Evolutionary conservation across 129 eudicot species (phyloP).

Genomic region (Logfia minima): DNA sequence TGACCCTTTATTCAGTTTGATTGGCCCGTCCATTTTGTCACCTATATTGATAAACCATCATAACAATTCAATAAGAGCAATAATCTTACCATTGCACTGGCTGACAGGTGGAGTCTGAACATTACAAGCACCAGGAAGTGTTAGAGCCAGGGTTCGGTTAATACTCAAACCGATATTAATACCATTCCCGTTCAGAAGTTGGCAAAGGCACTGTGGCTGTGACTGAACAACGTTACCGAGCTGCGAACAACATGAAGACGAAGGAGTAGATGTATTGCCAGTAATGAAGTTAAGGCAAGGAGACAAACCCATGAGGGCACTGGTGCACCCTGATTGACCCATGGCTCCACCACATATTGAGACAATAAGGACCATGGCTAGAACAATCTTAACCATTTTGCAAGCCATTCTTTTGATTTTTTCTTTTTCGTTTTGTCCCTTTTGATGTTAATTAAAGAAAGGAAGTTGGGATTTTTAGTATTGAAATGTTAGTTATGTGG

Average conservation of each 20-base stretch:
- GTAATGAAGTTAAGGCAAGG: conserved; percentile 64
- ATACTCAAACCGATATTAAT: conserved; percentile 51
- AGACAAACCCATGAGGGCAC: conserved; percentile 56
- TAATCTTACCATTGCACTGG: conserved; percentile 53
- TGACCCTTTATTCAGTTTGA: too few relatives aligned
- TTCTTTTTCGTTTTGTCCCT: background rate
- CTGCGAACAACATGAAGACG: conserved; percentile 74
- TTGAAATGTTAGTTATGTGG: background rate
- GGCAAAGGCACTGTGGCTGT: conserved; percentile 74
- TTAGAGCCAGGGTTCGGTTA: conserved; percentile 58
- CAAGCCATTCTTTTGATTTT: conserved; percentile 39
- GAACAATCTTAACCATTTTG: conserved; percentile 10
- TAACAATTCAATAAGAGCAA: background rate
- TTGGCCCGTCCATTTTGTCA: background rate
- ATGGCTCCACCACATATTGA: conserved; percentile 41
- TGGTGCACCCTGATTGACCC: conserved; percentile 81
- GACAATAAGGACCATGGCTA: conserved; percentile 39
- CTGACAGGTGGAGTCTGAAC: conserved; percentile 68
- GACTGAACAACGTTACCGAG: conserved; percentile 55
- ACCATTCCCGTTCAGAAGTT: conserved; percentile 40
- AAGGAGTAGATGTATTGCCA: conserved; percentile 69
- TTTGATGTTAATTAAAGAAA: background rate
- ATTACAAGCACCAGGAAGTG: conserved; percentile 62
- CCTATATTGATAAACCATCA: too few relatives aligned
- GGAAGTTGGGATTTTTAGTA: background rate